These are phyloP conservation scores for Gonium pectorale DNA, from an alignment of 139 green algal genomes.

Conservation along the genomic window DNA sequence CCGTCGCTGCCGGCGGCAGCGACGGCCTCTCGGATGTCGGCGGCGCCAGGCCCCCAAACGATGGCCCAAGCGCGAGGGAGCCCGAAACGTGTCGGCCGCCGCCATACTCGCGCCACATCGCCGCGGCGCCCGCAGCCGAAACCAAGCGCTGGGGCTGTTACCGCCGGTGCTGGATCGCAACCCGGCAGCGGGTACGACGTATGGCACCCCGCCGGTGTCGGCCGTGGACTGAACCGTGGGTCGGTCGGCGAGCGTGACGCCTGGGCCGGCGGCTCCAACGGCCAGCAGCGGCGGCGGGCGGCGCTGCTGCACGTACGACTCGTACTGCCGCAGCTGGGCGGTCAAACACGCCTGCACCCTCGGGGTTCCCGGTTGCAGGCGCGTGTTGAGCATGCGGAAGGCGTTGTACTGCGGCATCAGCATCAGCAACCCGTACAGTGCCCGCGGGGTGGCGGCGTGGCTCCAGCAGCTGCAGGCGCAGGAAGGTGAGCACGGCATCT, in stretches of 20 bases:
- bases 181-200: too few relatives aligned
- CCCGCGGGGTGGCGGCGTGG: constrained; percentile 72
- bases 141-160: too few relatives aligned
- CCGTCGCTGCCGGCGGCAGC: too few relatives aligned
- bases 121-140: too few relatives aligned
- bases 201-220: constrained; percentile 2
- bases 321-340: constrained; percentile 35
- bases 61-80: too few relatives aligned
- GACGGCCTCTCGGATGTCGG: too few relatives aligned
- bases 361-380: constrained; percentile 59
- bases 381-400: constrained; percentile 83
- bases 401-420: constrained; percentile 95
- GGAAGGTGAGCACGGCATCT: constrained; percentile 91
- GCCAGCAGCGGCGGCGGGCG: constrained; percentile 19
- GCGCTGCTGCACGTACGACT: constrained; percentile 5
- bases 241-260: constrained; percentile 22
- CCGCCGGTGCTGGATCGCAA: too few relatives aligned
- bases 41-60: too few relatives aligned
- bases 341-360: constrained; percentile 4
- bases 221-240: constrained; percentile 5
- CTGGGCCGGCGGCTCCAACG: neutral
- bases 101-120: too few relatives aligned
- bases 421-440: constrained; percentile 93
- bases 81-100: too few relatives aligned
- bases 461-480: constrained; percentile 94